These are phyloP conservation scores for Gardenia jasminoides DNA, from an alignment of 257 asterid species.

Conservation along the genomic window DNA sequence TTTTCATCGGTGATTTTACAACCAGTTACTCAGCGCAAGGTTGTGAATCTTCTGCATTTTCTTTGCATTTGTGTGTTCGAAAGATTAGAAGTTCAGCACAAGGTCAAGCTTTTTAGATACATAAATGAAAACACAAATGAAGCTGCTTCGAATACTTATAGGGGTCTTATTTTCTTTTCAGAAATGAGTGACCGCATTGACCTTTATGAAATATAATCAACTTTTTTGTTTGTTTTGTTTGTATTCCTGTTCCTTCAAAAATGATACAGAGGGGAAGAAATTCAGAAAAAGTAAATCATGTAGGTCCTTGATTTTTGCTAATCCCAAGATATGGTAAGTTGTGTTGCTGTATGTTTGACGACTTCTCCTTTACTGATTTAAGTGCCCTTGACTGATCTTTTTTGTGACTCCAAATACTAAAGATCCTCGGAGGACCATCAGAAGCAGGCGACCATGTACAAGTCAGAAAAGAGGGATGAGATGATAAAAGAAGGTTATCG, in stretches of 20 bases:
- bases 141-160: background rate
- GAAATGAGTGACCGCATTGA: background rate
- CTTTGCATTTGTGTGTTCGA: background rate
- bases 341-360: background rate
- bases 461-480: conserved; percentile 63
- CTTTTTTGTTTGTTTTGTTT: no score
- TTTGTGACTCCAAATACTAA: conserved; percentile 15
- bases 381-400: conserved; percentile 1
- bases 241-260: background rate
- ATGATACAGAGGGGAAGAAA: background rate
- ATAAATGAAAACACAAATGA: background rate
- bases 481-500: conserved; percentile 57
- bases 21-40: background rate
- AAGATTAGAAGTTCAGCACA: background rate
- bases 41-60: background rate
- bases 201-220: background rate
- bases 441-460: conserved; percentile 55
- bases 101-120: background rate
- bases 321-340: background rate
- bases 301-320: background rate
- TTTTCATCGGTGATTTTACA: background rate
- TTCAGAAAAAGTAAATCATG: background rate
- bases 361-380: conserved; percentile 13
- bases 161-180: background rate
- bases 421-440: conserved; percentile 56